Evolutionary conservation across 176 grass and related monocot species (phyloP), one percentile per base, ranked within the genome.

Genomic region (Avena sativa): DNA sequence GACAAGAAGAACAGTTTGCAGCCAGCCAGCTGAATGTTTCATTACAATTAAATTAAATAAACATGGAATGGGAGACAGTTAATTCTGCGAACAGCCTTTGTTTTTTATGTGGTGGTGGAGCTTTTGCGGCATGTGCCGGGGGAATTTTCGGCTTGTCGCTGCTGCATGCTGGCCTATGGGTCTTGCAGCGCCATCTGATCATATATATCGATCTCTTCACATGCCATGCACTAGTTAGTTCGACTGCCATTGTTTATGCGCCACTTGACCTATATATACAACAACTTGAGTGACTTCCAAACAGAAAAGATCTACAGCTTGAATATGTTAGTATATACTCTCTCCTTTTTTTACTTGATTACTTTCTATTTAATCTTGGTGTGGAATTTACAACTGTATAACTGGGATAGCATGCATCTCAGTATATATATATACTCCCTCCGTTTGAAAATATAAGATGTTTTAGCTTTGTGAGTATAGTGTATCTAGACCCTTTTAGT

Each of bases 101-200:
- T 77, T 77, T 76, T 79, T 73, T 58, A 43, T 43, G 40, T 43
- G 40, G 55, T 2, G 16, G 46, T n/a, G 15, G 49, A 68, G 82
- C 62, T 62, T 86, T 69, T 73, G 10, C 20, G 12, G 32, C 89
- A 90, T 79, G 79, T 83, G 89, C 36, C 49, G 36, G 49, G 74
- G 40, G 65, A 74, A 74, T 84, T 83, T 38, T 55, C 16, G 32
- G 69, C 69, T 55, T 38, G 55, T 64, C 75, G 70, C 28, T 65
- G 70, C 40, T 68, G 79, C 72, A 26, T 68, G 79, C 72, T 74
- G 66, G 66, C 28, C 28, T 3, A 34, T 20, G 71, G 20, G 43
- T 82, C 34, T 82, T 55, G 30, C 20, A 32, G 63, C 23, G 51
- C 38, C 84, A 53, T 63, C 79, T 32, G 76, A 85, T 85, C 30